Evolutionary conservation across 768 basidiomycete species (phyloP), one percentile per base, ranked within the genome.

Genomic region (Boletus reticulatus): DNA sequence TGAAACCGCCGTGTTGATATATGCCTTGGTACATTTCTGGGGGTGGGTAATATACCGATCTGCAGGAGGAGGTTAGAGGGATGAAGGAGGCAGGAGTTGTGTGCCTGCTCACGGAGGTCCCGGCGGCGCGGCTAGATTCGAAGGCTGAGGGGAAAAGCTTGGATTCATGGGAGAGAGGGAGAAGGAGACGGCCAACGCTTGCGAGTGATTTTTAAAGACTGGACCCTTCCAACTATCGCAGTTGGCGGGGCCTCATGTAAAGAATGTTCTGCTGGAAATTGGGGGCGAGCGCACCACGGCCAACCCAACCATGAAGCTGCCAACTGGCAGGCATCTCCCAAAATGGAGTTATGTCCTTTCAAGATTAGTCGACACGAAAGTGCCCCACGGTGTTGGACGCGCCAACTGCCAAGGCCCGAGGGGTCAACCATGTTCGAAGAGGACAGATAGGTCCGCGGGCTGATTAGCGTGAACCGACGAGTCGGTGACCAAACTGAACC

Each of bases 201-300:
- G 27, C 10, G 4, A 5, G 7, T 34, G 9, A 45, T 61, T 59
- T 56, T 19, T 50, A 39, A 2, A 19, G 8, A 11, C 37, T 2
- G 0, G 37, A 45, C 9, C 51, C 38, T 43, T 34, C 60, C 60
- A 62, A 61, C 59, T 41, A 43, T 38, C 32, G 34, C 43, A 57
- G 29, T 9, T 50, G 60, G 54, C 34, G 2, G 27, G 37, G 4
- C 17, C 6, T 14, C 24, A 11, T 51, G 20, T 29, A 38, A 32
- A 20, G 51, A 53, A 50, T 1, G 2, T 57, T 61, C 60, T 12
- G 7, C 12, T 13, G 43, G 50, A 52, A 44, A 8, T n/a, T 16
- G 22, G 6, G 34, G 34, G 14, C 34, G 20, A 13, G 5, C 22
- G 34, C 2, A 29, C 9, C 34, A 37, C 13, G 44, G 16, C 4